Conservation (phyloP, 768 basidiomycete genomes). For the Xerocomus spinulosus region DNA sequence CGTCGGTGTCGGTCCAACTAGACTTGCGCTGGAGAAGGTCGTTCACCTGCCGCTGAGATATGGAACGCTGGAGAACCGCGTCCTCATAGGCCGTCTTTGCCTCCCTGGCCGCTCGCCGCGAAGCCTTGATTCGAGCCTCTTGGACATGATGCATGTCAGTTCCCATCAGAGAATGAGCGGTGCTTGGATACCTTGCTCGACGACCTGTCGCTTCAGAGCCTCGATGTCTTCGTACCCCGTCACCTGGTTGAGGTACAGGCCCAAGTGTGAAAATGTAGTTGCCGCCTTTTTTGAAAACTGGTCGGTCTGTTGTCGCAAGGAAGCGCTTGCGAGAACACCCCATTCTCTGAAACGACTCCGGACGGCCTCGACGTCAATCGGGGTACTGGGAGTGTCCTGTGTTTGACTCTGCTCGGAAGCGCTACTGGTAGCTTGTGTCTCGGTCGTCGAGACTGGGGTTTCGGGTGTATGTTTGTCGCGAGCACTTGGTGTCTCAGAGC, state of each 20-base stretch:
- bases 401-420: not conserved
- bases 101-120: constrained; percentile 60
- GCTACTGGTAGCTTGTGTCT: not conserved
- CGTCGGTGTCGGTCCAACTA: constrained; percentile 86
- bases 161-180: constrained; percentile 5
- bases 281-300: constrained; percentile 53
- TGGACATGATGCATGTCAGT: constrained; percentile 12
- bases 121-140: constrained; percentile 72
- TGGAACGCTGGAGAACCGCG: constrained; percentile 74
- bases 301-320: constrained; percentile 50
- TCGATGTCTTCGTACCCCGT: constrained; percentile 94
- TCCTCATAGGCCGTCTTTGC: constrained; percentile 75
- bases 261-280: constrained; percentile 66
- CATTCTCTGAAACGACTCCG: constrained; percentile 41
- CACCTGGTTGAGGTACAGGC: constrained; percentile 73
- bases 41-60: constrained; percentile 93
- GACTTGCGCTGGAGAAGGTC: constrained; percentile 92
- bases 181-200: constrained; percentile 71
- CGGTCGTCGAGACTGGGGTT: not conserved
- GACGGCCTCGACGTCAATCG: constrained; percentile 31
- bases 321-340: constrained; percentile 35
- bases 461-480: constrained; percentile 4
- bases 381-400: not conserved
- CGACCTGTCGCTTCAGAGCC: constrained; percentile 69
- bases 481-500: not conserved